phyloP scores from a whole-genome alignment of 2,329 filamentous ascomycete species.

The Karstenula rhodostoma region DNA sequence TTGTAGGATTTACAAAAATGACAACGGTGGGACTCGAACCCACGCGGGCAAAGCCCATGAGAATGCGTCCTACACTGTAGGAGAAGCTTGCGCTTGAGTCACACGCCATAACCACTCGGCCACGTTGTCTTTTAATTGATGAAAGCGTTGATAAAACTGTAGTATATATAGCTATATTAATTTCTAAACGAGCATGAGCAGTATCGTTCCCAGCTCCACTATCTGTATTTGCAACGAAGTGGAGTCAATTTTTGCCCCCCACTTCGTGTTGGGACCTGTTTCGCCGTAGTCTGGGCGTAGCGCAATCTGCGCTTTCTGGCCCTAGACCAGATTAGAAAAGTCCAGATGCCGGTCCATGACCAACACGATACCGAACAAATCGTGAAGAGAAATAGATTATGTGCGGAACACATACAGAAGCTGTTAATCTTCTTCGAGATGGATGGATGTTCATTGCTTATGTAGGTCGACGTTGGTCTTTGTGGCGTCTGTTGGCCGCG shows the following conservation, averaged over 20 bases:
- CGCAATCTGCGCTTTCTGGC: background rate
- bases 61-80: slow-evolving; percentile 17
- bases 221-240: background rate
- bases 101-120: slow-evolving; percentile 24
- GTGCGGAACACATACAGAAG: background rate
- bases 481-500: background rate
- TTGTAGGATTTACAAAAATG: no score
- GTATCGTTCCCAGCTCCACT: no score
- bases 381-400: background rate
- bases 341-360: background rate
- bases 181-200: no score
- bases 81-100: slow-evolving; percentile 26
- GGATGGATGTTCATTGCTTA: background rate
- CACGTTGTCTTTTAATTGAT: background rate
- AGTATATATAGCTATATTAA: background rate
- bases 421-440: background rate
- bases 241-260: background rate
- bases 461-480: background rate
- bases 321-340: background rate
- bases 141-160: background rate
- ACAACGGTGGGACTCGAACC: slow-evolving; percentile 22
- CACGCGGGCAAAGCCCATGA: slow-evolving; percentile 27
- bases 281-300: background rate
- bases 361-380: background rate
- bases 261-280: background rate